Percentiles rank a stretch among this genome's conserved stretches.
phyloP scores from a whole-genome alignment of 495 filamentous ascomycete genomes.

The Gamarada debralockiae region DNA sequence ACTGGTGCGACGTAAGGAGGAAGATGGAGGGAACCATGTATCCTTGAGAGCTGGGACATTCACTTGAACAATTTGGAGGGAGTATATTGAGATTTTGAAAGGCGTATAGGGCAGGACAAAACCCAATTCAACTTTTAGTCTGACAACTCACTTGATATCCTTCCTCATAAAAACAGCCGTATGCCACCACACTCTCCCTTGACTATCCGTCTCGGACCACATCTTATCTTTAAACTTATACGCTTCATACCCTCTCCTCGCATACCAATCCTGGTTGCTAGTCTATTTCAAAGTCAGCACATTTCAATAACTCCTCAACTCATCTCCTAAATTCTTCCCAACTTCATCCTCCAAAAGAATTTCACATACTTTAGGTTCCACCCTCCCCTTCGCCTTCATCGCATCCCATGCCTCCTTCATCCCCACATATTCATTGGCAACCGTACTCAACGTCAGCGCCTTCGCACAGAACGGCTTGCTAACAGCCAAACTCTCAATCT shows the following conservation, averaged over 20 bases:
- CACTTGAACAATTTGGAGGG: too few relatives aligned
- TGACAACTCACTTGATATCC: slow-evolving; percentile 9
- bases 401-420: slow-evolving; percentile 14
- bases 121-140: too few relatives aligned
- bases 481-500: slow-evolving; percentile 29
- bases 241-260: slow-evolving; percentile 50
- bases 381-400: slow-evolving; percentile 10
- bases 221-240: slow-evolving; percentile 20
- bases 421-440: slow-evolving; percentile 24
- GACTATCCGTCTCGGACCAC: slow-evolving; percentile 7
- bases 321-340: too few relatives aligned
- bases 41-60: too few relatives aligned
- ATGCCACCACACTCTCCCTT: slow-evolving; percentile 13
- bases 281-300: slow-evolving; percentile 17
- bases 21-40: too few relatives aligned
- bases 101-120: too few relatives aligned
- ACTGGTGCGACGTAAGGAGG: too few relatives aligned
- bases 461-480: slow-evolving; percentile 30
- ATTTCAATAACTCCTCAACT: too few relatives aligned
- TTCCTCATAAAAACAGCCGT: slow-evolving; percentile 19
- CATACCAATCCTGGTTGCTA: slow-evolving; percentile 52
- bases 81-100: too few relatives aligned
- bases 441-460: slow-evolving; percentile 31
- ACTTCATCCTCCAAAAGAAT: background rate
- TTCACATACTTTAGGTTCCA: slow-evolving; percentile 26